These are phyloP conservation scores for Pythium monospermum DNA, from an alignment of 352 stramenopile species.

Conservation along the genomic window DNA sequence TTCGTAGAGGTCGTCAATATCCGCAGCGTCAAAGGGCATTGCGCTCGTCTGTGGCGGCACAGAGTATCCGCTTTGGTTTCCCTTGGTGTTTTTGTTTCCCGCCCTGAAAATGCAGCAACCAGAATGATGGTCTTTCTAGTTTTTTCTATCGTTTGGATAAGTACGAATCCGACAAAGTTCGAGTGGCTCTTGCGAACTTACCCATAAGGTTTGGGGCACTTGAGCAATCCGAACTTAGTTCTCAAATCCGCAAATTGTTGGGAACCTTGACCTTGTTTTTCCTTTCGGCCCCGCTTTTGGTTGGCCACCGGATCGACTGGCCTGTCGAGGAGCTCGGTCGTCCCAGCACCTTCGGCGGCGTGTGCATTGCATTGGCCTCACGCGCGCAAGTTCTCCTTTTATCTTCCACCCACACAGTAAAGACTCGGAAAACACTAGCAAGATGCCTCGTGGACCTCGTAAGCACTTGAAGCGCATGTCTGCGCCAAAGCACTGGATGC, in stretches of 20 bases:
- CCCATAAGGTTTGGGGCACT: no score
- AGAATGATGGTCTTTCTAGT: no score
- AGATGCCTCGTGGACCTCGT: constrained; percentile 81
- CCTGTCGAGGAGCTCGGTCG: neutral
- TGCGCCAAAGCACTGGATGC: constrained; percentile 88
- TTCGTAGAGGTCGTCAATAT: constrained; percentile 17
- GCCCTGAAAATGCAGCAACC: no score
- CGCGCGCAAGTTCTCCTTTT: constrained; percentile 26
- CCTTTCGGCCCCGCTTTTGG: neutral
- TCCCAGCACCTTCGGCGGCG: neutral
- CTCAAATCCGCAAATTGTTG: constrained; percentile 3
- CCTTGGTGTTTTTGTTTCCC: no score
- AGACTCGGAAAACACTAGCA: constrained; percentile 3
- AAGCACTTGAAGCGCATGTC: constrained; percentile 87
- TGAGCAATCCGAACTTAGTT: no score
- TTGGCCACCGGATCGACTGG: constrained; percentile 7
- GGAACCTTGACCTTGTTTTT: neutral
- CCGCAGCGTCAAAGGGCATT: constrained; percentile 13
- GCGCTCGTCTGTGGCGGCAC: no score
- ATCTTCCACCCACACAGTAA: constrained; percentile 11
- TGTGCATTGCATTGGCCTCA: neutral
- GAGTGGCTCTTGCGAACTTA: no score
- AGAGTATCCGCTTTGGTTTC: no score
- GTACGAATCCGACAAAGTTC: no score
- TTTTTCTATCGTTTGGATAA: no score